phyloP scores from a whole-genome alignment of 108 stramenopile species.

The Nitzschia putrida region DNA sequence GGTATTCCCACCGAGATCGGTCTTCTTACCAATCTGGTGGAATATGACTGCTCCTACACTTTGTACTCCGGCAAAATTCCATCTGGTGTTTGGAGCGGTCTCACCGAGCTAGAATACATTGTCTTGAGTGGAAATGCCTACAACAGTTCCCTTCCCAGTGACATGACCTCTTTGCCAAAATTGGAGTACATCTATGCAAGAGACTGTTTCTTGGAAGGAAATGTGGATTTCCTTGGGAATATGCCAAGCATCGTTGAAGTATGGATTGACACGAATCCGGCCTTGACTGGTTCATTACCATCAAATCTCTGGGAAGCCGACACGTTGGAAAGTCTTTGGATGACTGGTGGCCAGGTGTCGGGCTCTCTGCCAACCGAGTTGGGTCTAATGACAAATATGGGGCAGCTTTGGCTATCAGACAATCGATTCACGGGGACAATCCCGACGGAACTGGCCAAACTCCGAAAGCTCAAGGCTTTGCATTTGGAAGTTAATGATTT shows the following conservation, averaged over 20 bases:
- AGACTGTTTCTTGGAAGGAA: conserved; percentile 35
- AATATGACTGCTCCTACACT: conserved; percentile 33
- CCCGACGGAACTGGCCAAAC: conserved; percentile 50
- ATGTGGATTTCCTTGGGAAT: conserved; percentile 25
- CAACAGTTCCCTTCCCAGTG: conserved; percentile 36
- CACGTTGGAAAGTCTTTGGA: conserved; percentile 26
- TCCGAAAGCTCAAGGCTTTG: conserved; percentile 38
- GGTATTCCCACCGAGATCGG: conserved; percentile 35
- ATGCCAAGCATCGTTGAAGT: conserved; percentile 42
- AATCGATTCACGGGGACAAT: conserved; percentile 60
- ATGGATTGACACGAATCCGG: conserved; percentile 53
- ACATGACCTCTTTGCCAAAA: conserved; percentile 29
- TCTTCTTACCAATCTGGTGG: conserved; percentile 25
- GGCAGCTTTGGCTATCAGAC: conserved; percentile 49
- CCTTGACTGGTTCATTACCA: conserved; percentile 41
- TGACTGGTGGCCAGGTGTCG: conserved; percentile 30
- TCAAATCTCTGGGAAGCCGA: conserved; percentile 15
- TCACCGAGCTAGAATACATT: conserved; percentile 33
- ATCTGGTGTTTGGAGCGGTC: conserved; percentile 10
- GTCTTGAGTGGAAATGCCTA: conserved; percentile 42
- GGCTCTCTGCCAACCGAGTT: conserved; percentile 42
- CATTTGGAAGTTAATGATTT: conserved; percentile 44
- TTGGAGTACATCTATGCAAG: conserved; percentile 46
- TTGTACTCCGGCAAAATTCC: conserved; percentile 22
- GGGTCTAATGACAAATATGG: conserved; percentile 39